These are phyloP conservation scores for Brettanomyces anomalus DNA, from an alignment of 805 yeast genomes.

Conservation along the genomic window DNA sequence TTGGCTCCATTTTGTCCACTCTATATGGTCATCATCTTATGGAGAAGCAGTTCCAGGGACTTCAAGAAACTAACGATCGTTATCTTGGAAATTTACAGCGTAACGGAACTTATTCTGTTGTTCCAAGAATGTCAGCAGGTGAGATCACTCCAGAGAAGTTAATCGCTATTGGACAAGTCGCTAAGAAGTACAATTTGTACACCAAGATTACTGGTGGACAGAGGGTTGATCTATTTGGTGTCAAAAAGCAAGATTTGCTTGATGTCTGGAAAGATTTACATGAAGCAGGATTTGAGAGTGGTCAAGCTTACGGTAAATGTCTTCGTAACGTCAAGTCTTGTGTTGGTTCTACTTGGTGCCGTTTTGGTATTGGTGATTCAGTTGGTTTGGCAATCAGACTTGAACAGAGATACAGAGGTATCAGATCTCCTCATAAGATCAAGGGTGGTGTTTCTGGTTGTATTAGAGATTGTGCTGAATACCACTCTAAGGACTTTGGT, in stretches of 20 bases:
- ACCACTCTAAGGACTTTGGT: slow-evolving; percentile 30
- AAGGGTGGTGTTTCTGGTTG: slow-evolving; percentile 33
- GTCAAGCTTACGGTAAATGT: slow-evolving; percentile 30
- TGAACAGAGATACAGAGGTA: slow-evolving; percentile 30
- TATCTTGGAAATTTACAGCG: slow-evolving; percentile 30
- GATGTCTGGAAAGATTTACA: slow-evolving; percentile 25
- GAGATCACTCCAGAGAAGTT: slow-evolving; percentile 31
- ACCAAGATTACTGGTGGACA: slow-evolving; percentile 31
- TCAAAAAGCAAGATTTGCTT: slow-evolving; percentile 24
- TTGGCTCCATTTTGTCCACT: slow-evolving; percentile 28
- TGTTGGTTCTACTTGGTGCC: slow-evolving; percentile 32
- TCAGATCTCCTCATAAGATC: slow-evolving; percentile 29
- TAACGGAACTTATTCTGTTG: slow-evolving; percentile 29
- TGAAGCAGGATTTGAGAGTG: slow-evolving; percentile 27
- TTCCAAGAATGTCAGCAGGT: slow-evolving; percentile 31
- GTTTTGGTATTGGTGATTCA: slow-evolving; percentile 31
- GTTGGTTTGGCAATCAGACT: slow-evolving; percentile 30
- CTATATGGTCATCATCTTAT: slow-evolving; percentile 25
- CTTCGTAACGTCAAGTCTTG: slow-evolving; percentile 30
- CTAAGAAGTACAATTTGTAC: slow-evolving; percentile 25
- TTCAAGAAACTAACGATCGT: slow-evolving; percentile 30
- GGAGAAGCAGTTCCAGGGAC: slow-evolving; percentile 24
- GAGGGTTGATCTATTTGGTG: slow-evolving; percentile 28
- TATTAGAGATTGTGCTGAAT: slow-evolving; percentile 30
- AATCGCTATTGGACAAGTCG: slow-evolving; percentile 26